Base-by-base conservation (phyloP, 805 yeast species). In the Teunomyces tritomae region DNA sequence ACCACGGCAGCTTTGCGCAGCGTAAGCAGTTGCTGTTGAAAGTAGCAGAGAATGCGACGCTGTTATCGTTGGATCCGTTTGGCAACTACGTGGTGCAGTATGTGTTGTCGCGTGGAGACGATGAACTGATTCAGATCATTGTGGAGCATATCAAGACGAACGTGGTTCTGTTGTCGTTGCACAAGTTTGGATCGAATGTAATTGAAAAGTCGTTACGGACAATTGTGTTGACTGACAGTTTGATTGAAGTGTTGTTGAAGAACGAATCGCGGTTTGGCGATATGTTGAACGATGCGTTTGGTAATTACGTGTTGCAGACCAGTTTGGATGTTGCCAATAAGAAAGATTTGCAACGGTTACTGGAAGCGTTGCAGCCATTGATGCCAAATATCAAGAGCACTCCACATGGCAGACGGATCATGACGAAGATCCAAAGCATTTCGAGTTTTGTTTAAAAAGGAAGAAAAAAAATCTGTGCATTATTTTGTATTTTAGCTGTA, bases 81-180 rank as follows among this genome's bases (percentile, higher is more conserved):
- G 99, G 99, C 30, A 94, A 94, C 66, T 94, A 94, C 66, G 98
- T 94, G 44, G 90, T 94, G 44, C 99, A 94, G 68, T 92, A 94
- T 61, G 96, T 94, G 17, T 72, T 87, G 53, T 71, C 78, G 2
- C 72, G 81, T 45, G 76, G 76, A 9, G 76, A 71, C 53, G 68
- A 64, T 13, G 56, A 50, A 28, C 63, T 71, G 29, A 62, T 70
- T 30, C 57, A 51, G 33, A 50, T 62, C 37, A 70, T 73, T 29
- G 59, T 71, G 52, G 59, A 64, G 39, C 74, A 70, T 49, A 67
- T 71, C 40, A 62, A 57, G 49, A 37, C 61, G n/a, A 64, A 71
- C 53, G 60, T 71, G 32, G 63, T 78, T 17, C 65, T 71, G 37
- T 65, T 80, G 52, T 77, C 82, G n/a, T 73, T 79, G 49, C 85